phyloP scores from a whole-genome alignment of 2,329 filamentous ascomycete species.

The Penicillium corylophilum region DNA sequence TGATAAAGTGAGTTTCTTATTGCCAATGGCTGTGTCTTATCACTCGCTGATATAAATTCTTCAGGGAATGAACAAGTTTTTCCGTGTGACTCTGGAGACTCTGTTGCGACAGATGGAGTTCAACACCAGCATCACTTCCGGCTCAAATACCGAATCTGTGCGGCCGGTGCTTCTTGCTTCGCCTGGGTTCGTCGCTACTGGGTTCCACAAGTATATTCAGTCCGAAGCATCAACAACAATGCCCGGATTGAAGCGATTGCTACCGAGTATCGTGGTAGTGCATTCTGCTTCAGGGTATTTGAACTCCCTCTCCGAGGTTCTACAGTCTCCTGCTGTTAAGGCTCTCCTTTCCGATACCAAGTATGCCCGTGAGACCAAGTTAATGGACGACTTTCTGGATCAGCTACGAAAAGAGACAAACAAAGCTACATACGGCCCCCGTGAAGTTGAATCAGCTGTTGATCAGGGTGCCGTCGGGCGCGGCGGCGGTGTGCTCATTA shows the following conservation, averaged over 20 bases:
- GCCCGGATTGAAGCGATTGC: constrained; percentile 62
- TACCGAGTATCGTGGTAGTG: constrained; percentile 64
- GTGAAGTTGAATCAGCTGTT: constrained; percentile 78
- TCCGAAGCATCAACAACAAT: constrained; percentile 61
- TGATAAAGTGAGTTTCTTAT: constrained; percentile 42
- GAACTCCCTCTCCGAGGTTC: constrained; percentile 82
- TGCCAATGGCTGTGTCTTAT: neutral
- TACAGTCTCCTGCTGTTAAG: constrained; percentile 76
- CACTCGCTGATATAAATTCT: neutral
- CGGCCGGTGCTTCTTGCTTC: constrained; percentile 77
- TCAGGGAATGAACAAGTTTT: constrained; percentile 73
- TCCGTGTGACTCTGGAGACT: constrained; percentile 70
- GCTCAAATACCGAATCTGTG: constrained; percentile 36
- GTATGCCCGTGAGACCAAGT: constrained; percentile 76
- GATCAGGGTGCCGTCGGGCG: constrained; percentile 84
- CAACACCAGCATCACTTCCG: constrained; percentile 41
- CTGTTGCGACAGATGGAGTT: constrained; percentile 79
- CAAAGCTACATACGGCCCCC: constrained; percentile 84
- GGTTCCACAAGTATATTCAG: constrained; percentile 75
- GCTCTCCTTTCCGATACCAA: constrained; percentile 80
- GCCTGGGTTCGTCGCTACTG: constrained; percentile 80
- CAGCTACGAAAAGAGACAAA: constrained; percentile 81
- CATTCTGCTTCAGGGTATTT: constrained; percentile 84
- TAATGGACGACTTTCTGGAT: constrained; percentile 81
- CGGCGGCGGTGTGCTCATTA: constrained; percentile 78